phyloP scores from a whole-genome alignment of 2,329 filamentous ascomycete species.

The Nectriaceae sp. region DNA sequence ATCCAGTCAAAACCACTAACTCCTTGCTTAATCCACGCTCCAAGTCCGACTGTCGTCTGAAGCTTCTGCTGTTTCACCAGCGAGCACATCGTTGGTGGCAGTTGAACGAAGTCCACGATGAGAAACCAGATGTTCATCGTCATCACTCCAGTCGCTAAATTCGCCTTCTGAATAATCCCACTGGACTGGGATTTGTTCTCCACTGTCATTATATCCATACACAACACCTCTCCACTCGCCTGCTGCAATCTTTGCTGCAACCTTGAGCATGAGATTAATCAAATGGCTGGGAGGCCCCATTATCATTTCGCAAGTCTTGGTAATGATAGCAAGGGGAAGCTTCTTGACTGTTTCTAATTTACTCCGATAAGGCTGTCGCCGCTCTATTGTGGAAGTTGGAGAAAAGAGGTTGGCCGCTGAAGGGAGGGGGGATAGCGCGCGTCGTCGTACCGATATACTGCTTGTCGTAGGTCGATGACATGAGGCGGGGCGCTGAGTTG shows the following conservation, averaged over 20 bases:
- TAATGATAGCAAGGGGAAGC: slow-evolving; percentile 60
- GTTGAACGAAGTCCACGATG: slow-evolving; percentile 12
- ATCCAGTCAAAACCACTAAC: background rate
- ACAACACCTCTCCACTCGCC: slow-evolving; percentile 64
- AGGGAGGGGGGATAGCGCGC: slow-evolving; percentile 67
- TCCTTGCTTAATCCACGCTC: slow-evolving; percentile 23
- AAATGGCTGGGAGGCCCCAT: slow-evolving; percentile 80
- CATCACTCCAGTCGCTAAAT: slow-evolving; percentile 56
- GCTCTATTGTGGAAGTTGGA: slow-evolving; percentile 44
- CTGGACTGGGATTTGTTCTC: slow-evolving; percentile 56
- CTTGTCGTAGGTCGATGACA: slow-evolving; percentile 27
- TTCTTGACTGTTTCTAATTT: slow-evolving; percentile 25
- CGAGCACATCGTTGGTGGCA: slow-evolving; percentile 1
- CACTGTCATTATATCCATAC: slow-evolving; percentile 54
- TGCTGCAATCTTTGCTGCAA: slow-evolving; percentile 73
- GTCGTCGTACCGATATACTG: slow-evolving; percentile 32
- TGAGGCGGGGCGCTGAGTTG: slow-evolving; percentile 15
- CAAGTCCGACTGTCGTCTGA: slow-evolving; percentile 28
- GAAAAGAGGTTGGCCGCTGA: slow-evolving; percentile 65
- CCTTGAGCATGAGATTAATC: slow-evolving; percentile 76
- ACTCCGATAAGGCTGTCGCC: slow-evolving; percentile 19
- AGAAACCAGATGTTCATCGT: slow-evolving; percentile 41
- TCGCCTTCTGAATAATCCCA: slow-evolving; percentile 65
- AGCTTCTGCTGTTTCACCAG: slow-evolving; percentile 16
- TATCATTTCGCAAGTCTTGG: slow-evolving; percentile 76